Conservation (phyloP, 352 stramenopile species). For the Peronospora farinosa region DNA sequence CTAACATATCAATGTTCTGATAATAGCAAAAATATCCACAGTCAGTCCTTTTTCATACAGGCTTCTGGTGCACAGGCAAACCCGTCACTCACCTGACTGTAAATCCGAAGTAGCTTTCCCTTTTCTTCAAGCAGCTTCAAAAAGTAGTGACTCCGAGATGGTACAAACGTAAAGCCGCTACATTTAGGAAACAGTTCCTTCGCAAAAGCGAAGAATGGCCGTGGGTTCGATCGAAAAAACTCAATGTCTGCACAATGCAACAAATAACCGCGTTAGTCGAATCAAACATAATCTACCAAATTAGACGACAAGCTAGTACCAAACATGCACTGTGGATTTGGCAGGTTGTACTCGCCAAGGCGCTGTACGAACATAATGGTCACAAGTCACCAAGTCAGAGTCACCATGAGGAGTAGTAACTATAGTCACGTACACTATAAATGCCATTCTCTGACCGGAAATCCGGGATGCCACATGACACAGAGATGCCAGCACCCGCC, state of each 20-base stretch:
- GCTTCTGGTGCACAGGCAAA: background rate
- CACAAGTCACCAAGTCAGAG: slow-evolving; percentile 7
- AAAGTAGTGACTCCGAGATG: slow-evolving; percentile 92
- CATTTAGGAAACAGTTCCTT: slow-evolving; percentile 81
- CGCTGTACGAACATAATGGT: slow-evolving; percentile 29
- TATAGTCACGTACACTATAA: slow-evolving; percentile 66
- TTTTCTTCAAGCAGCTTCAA: slow-evolving; percentile 90
- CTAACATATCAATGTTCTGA: slow-evolving; percentile 99
- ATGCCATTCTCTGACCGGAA: slow-evolving; percentile 93
- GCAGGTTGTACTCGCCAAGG: slow-evolving; percentile 73
- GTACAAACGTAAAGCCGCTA: slow-evolving; percentile 78
- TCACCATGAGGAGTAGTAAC: background rate
- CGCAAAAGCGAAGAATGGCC: slow-evolving; percentile 96
- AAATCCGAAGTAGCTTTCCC: slow-evolving; percentile 90
- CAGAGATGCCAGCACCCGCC: slow-evolving; percentile 92
- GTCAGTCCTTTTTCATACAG: background rate
- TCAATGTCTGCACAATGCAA: slow-evolving; percentile 83
- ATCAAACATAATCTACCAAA: background rate
- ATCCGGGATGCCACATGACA: slow-evolving; percentile 97
- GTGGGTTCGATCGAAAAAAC: slow-evolving; percentile 93
- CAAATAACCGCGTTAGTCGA: slow-evolving; percentile 35
- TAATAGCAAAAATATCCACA: slow-evolving; percentile 7
- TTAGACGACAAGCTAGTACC: slow-evolving; percentile 25
- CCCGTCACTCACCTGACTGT: slow-evolving; percentile 63
- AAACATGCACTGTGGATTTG: slow-evolving; percentile 85